Evolutionary conservation across 208 protist genomes (phyloP).

Genomic region (Trypanosomatidae sp.): DNA sequence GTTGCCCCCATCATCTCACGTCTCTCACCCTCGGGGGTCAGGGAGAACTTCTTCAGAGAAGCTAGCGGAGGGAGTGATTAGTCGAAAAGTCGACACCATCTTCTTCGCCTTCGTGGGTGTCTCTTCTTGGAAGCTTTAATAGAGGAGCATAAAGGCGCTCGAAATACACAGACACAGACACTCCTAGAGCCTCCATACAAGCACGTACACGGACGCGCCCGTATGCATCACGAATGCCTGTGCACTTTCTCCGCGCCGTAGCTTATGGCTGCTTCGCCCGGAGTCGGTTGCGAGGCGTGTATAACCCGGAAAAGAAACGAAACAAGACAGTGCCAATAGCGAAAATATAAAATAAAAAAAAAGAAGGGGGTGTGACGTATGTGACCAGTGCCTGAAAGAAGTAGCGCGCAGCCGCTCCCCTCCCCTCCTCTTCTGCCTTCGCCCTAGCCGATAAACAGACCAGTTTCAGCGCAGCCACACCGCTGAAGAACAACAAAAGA

Average conservation of each 20-base stretch:
- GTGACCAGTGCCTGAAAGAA: not conserved
- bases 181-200: not conserved
- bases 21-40: not conserved
- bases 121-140: not conserved
- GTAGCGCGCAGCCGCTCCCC: not conserved
- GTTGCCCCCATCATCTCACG: not conserved
- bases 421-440: not conserved
- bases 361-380: not conserved
- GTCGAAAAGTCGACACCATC: not conserved
- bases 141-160: not conserved
- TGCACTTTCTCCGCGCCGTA: not conserved
- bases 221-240: not conserved
- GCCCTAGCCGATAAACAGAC: not conserved
- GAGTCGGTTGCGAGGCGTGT: not conserved
- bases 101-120: not conserved
- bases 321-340: not conserved
- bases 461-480: not conserved
- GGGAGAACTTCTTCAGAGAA: not conserved
- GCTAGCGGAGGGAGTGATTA: not conserved
- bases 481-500: not conserved
- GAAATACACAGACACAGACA: not conserved
- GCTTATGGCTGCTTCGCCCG: not conserved
- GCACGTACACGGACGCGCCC: not conserved
- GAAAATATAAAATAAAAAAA: not conserved
- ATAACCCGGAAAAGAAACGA: not conserved